phyloP scores from a whole-genome alignment of 768 basidiomycete genomes.

The Lactarius trivialis region DNA sequence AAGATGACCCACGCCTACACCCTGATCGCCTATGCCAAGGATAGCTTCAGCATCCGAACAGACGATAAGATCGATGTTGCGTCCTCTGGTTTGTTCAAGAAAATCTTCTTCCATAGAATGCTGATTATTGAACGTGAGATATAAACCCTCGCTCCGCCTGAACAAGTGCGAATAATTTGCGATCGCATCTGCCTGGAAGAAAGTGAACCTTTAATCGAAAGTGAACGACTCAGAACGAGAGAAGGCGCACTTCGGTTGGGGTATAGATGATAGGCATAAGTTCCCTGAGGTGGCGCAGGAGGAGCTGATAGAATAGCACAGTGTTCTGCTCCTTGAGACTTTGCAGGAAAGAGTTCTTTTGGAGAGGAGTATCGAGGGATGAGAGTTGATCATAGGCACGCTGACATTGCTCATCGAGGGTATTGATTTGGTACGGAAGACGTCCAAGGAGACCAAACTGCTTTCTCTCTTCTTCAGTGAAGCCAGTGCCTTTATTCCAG shows the following conservation, averaged over 20 bases:
- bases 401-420: constrained; percentile 67
- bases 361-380: constrained; percentile 34
- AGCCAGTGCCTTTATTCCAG: constrained; percentile 79
- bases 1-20: constrained; percentile 54
- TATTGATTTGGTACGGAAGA: constrained; percentile 35
- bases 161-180: constrained; percentile 80
- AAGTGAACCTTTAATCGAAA: not conserved
- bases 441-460: constrained; percentile 52
- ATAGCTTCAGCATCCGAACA: constrained; percentile 84
- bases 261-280: constrained; percentile 72
- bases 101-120: constrained; percentile 74
- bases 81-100: constrained; percentile 54
- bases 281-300: constrained; percentile 38
- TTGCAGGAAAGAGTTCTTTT: constrained; percentile 73
- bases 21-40: constrained; percentile 68
- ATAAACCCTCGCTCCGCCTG: constrained; percentile 72
- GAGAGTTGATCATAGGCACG: constrained; percentile 65
- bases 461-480: constrained; percentile 59
- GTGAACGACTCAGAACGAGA: not conserved
- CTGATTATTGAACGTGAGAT: constrained; percentile 51
- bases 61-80: constrained; percentile 70
- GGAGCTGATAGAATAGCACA: constrained; percentile 71
- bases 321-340: constrained; percentile 75
- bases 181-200: constrained; percentile 66
- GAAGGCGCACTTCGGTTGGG: constrained; percentile 55